Evolutionary conservation across 2,329 filamentous ascomycete genomes (phyloP).

Genomic region (Cladosporium oxysporum): DNA sequence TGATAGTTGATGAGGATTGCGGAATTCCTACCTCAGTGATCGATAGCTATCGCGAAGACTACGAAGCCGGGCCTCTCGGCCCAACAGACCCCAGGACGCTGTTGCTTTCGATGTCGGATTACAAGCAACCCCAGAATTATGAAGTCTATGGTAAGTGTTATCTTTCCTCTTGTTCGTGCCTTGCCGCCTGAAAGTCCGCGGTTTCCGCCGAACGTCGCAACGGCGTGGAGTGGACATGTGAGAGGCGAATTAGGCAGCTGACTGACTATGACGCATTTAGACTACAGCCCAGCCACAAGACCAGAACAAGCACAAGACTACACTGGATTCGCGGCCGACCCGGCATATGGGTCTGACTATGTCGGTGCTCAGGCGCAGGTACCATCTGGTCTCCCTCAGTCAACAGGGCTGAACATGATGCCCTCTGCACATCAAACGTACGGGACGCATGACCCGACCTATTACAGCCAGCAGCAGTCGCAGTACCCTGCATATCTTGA

Average conservation of each 20-base stretch:
- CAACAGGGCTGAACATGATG: conserved; percentile 48
- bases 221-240: conserved; percentile 36
- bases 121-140: conserved; percentile 72
- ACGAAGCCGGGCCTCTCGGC: conserved; percentile 54
- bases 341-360: conserved; percentile 52
- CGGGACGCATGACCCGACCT: conserved; percentile 52
- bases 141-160: conserved; percentile 76
- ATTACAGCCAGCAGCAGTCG: conserved; percentile 59
- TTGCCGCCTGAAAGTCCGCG: conserved; percentile 12
- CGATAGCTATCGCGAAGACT: conserved; percentile 37
- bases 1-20: conserved; percentile 41
- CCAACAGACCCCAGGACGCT: conserved; percentile 44
- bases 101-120: conserved; percentile 76
- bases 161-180: not conserved
- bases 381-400: conserved; percentile 50
- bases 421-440: conserved; percentile 42
- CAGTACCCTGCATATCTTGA: conserved; percentile 68
- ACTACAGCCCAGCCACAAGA: conserved; percentile 59
- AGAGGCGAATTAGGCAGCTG: conserved; percentile 36
- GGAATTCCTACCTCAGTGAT: conserved; percentile 35
- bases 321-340: conserved; percentile 49
- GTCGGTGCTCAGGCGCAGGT: conserved; percentile 51
- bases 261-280: conserved; percentile 54
- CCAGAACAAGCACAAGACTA: conserved; percentile 59
- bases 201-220: conserved; percentile 21